Evolutionary conservation across 768 basidiomycete genomes (phyloP).

Genomic region (Mycena polygramma): DNA sequence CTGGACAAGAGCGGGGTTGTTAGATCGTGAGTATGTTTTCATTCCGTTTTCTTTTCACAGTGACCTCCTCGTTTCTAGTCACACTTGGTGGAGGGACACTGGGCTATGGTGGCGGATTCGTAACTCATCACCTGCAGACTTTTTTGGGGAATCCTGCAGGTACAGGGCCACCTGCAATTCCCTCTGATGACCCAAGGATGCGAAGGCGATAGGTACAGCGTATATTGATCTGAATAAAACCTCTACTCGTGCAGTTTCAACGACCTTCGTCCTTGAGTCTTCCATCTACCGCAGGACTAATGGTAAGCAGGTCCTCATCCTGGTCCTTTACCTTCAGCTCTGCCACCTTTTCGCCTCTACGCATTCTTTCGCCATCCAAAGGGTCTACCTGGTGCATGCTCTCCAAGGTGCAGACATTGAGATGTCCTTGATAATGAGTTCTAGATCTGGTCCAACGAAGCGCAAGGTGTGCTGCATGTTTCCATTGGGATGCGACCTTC

Average conservation of each 20-base stretch:
- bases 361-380: constrained; percentile 69
- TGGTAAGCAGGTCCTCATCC: constrained; percentile 65
- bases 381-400: constrained; percentile 86
- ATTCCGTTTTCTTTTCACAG: not conserved
- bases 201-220: constrained; percentile 22
- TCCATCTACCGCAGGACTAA: constrained; percentile 77
- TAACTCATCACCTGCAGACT: constrained; percentile 67
- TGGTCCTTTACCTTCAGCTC: constrained; percentile 38
- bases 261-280: constrained; percentile 70
- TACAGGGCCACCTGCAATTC: constrained; percentile 54
- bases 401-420: constrained; percentile 73
- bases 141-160: constrained; percentile 63
- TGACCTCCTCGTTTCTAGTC: constrained; percentile 54
- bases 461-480: constrained; percentile 55
- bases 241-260: constrained; percentile 15
- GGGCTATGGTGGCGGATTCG: constrained; percentile 71
- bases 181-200: constrained; percentile 44
- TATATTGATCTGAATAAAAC: constrained; percentile 3
- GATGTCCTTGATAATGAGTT: constrained; percentile 68
- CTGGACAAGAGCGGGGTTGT: constrained; percentile 74
- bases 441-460: constrained; percentile 62
- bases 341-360: constrained; percentile 50
- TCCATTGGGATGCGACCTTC: constrained; percentile 60
- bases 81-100: constrained; percentile 80
- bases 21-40: constrained; percentile 67